Evolutionary conservation across 768 basidiomycete species (phyloP), one percentile per base, ranked within the genome.

Genomic region (Lactifluus pinguis): DNA sequence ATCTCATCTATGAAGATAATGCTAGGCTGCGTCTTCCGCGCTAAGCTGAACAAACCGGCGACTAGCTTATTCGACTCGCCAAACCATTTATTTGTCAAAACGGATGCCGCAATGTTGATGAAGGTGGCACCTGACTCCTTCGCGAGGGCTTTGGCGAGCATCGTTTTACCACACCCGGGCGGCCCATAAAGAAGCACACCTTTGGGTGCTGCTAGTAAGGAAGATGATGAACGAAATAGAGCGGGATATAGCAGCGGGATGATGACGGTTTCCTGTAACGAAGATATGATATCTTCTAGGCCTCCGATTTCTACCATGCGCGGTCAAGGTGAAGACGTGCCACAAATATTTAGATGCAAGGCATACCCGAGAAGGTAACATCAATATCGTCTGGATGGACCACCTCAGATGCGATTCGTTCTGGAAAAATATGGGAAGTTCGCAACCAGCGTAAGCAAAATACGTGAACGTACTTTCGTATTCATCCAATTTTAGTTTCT

Each of bases 1-100:
- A 99, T 98, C 74, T 98, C 97, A 71, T 99, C 95, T 69, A 98
- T 97, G 73, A 99, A 99, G 66, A 99, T 95, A 70, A 99, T 98
- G 60, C 86, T 82, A 0, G 97, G 97, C 68, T 98, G 92, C 2
- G 90, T 83, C 75, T 98, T 98, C 53, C 85, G 78, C 29, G 97
- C 97, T 21, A 99, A 83, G 53, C 91, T 90, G 76, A 99, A 98
- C 49, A 98, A 74, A 1, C 88, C 95, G 0, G 91, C 90, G 17
- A 99, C 94, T 51, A 99, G 85, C 72, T 98, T 98, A 74, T 98
- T 98, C 13, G 84, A 86, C 70, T 92, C 90, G 39, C 90, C 90
- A 66, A 86, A 91, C 90, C 89, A 90, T 69, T 89, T 87, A 74
- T 83, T 86, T 32, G 85, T 85, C 63, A 91, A 76, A 9, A 83